Percentiles rank a stretch among this genome's conserved stretches.
phyloP scores from a whole-genome alignment of 2,329 filamentous ascomycete species.

The Aspergillus awamori region DNA sequence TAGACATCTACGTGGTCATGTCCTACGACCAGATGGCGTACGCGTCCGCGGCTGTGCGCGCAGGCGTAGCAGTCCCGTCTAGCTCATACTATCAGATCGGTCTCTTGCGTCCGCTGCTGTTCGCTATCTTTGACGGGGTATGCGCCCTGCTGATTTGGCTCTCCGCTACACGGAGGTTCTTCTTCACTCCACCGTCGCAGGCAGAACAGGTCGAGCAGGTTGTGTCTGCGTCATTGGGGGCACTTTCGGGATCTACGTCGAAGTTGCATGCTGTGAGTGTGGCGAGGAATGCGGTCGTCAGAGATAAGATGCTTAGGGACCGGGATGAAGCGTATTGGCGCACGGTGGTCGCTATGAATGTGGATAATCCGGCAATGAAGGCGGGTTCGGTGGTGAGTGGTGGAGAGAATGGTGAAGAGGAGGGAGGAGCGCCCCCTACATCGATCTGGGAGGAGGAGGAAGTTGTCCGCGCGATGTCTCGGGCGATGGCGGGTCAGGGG shows the following conservation, averaged over 20 bases:
- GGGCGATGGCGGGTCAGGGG: conserved; percentile 71
- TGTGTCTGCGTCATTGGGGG: conserved; percentile 50
- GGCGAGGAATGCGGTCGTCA: conserved; percentile 75
- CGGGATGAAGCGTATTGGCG: conserved; percentile 75
- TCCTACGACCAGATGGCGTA: conserved; percentile 61
- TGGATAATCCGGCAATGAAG: conserved; percentile 7
- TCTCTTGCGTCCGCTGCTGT: conserved; percentile 62
- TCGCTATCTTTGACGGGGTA: conserved; percentile 66
- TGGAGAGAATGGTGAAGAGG: conserved; percentile 54
- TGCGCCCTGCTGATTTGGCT: conserved; percentile 72
- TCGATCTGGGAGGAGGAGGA: conserved; percentile 71
- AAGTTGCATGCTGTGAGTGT: conserved; percentile 74
- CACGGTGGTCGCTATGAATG: conserved; percentile 54
- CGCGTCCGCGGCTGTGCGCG: conserved; percentile 64
- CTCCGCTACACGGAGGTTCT: conserved; percentile 77
- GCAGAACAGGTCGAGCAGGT: conserved; percentile 68
- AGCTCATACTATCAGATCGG: conserved; percentile 50
- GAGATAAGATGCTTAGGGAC: conserved; percentile 71
- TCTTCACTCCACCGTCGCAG: conserved; percentile 63
- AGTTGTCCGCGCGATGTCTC: conserved; percentile 66
- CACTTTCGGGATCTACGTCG: conserved; percentile 62
- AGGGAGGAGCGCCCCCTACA: conserved; percentile 61
- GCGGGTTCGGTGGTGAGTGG: conserved; percentile 38
- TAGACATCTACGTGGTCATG: conserved; percentile 68
- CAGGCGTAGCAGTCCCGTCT: conserved; percentile 63